A percentile compares a stretch with the other conserved stretches of the same genome.
phyloP scores from a whole-genome alignment of 371 early-diverging fungal species.

The Fennellomyces sp. region DNA sequence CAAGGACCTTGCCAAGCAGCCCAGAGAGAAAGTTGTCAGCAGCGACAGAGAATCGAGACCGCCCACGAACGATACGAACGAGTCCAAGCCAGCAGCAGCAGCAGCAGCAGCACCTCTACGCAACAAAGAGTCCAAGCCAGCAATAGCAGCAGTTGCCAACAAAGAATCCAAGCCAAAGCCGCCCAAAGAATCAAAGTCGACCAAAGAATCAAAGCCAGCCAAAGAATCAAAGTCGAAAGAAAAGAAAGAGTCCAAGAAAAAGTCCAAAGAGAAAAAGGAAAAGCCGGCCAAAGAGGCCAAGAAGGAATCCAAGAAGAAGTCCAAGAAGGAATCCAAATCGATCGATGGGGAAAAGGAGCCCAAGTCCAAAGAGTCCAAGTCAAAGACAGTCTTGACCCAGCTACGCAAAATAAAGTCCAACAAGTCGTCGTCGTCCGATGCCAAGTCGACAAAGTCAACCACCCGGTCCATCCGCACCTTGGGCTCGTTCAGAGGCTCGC shows the following conservation, averaged over 20 bases:
- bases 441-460: not conserved
- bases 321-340: conserved; percentile 1
- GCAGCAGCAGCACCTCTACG: not conserved
- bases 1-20: not conserved
- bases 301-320: not conserved
- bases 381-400: not conserved
- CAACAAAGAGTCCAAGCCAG: not conserved
- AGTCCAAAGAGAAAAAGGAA: not conserved
- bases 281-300: no score
- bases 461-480: not conserved
- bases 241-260: not conserved
- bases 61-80: not conserved
- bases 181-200: not conserved
- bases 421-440: not conserved
- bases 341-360: no score
- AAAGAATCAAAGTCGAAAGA: no score
- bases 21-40: not conserved
- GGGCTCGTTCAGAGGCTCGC: not conserved
- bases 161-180: not conserved
- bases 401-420: not conserved
- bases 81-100: not conserved
- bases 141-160: conserved; percentile 7
- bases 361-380: not conserved
- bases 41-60: not conserved
- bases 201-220: not conserved